Percentiles rank a stretch among this genome's conserved stretches.
These are phyloP conservation scores for Monilinia fructicola DNA, from an alignment of 2,329 filamentous ascomycete genomes.

Conservation along the genomic window DNA sequence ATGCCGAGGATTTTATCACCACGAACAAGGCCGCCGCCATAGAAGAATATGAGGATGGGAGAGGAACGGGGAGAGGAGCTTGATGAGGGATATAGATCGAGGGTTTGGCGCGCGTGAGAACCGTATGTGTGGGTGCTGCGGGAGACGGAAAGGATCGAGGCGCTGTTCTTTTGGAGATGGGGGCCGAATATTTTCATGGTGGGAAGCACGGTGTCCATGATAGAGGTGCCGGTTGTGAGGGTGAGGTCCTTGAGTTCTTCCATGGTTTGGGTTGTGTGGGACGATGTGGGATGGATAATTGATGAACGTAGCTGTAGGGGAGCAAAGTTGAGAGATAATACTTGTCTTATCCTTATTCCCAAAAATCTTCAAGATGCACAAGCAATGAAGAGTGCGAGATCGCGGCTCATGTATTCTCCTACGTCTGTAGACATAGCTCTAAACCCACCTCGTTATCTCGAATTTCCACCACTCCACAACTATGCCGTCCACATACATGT, in stretches of 20 bases:
- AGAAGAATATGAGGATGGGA: slow-evolving; percentile 37
- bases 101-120: slow-evolving; percentile 36
- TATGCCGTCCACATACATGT: neutral
- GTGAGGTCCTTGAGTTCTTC: slow-evolving; percentile 32
- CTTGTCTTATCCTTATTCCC: neutral
- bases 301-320: neutral
- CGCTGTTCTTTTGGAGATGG: slow-evolving; percentile 31
- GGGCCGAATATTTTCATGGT: slow-evolving; percentile 36
- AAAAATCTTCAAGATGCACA: neutral
- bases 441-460: neutral
- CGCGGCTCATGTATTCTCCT: neutral
- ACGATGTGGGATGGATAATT: neutral
- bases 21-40: slow-evolving; percentile 37
- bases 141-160: slow-evolving; percentile 33
- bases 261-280: slow-evolving; percentile 27
- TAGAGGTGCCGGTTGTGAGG: slow-evolving; percentile 26
- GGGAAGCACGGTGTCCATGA: slow-evolving; percentile 29
- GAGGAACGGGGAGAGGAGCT: slow-evolving; percentile 12
- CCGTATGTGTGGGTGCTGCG: slow-evolving; percentile 34
- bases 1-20: slow-evolving; percentile 34
- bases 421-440: too few species aligned
- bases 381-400: neutral
- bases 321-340: neutral
- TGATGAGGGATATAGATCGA: slow-evolving; percentile 36
- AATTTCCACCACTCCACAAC: neutral